These are phyloP conservation scores for Fraxinus xanthoxyloides DNA, from an alignment of 305 asterid species.

Conservation along the genomic window DNA sequence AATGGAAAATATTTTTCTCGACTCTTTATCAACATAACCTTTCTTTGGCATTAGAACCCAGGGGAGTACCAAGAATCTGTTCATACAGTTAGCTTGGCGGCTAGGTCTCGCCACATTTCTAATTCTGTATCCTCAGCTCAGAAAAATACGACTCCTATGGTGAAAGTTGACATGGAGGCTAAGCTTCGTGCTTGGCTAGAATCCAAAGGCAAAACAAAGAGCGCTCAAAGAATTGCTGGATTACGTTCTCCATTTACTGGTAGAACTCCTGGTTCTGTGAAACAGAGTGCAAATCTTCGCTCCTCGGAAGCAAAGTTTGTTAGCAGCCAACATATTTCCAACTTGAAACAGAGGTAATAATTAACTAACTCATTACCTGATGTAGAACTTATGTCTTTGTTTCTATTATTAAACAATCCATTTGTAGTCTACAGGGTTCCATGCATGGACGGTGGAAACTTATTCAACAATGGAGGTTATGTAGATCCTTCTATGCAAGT, in stretches of 20 bases:
- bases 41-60: slow-evolving; percentile 60
- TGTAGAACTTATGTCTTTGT: background rate
- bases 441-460: slow-evolving; percentile 35
- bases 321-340: slow-evolving; percentile 22
- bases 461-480: slow-evolving; percentile 40
- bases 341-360: slow-evolving; percentile 45
- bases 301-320: slow-evolving; percentile 39
- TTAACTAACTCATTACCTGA: background rate
- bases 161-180: slow-evolving; percentile 76
- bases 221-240: slow-evolving; percentile 46
- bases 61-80: slow-evolving; percentile 90
- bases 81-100: slow-evolving; percentile 84
- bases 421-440: slow-evolving; percentile 45
- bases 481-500: slow-evolving; percentile 33
- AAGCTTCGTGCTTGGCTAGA: slow-evolving; percentile 84
- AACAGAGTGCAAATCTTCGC: slow-evolving; percentile 26
- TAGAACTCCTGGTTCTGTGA: slow-evolving; percentile 55
- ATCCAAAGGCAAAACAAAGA: slow-evolving; percentile 73
- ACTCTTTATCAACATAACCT: slow-evolving; percentile 14
- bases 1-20: background rate
- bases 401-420: slow-evolving; percentile 8
- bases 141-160: slow-evolving; percentile 44
- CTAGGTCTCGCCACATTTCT: slow-evolving; percentile 78
- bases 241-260: slow-evolving; percentile 46
- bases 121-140: slow-evolving; percentile 48